Conservation (phyloP, 306 rosid species). For the Trichosanthes truncata region DNA sequence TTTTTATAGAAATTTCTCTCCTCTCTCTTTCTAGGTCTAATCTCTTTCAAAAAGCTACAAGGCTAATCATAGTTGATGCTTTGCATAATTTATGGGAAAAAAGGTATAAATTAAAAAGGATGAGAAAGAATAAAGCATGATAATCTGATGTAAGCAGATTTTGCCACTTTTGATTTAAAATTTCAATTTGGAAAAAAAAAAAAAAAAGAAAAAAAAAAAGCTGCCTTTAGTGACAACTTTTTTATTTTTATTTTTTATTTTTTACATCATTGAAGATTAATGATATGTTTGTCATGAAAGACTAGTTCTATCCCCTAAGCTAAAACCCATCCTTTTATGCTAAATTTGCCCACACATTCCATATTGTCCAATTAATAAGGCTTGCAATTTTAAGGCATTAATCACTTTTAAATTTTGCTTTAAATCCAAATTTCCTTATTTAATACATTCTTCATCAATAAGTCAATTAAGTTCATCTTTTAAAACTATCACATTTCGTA, state of each 20-base stretch:
- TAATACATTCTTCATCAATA: not conserved
- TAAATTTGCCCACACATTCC: not conserved
- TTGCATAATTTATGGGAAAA: not conserved
- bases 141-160: conserved; percentile 5
- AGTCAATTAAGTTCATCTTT: not conserved
- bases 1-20: not conserved
- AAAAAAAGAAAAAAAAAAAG: no score
- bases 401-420: not conserved
- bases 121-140: not conserved
- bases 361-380: not conserved
- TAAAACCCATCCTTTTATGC: conserved; percentile 1
- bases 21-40: not conserved
- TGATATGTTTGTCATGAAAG: not conserved
- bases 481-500: not conserved
- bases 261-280: not conserved
- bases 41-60: not conserved
- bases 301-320: not conserved
- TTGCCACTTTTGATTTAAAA: not conserved
- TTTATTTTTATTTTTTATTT: not conserved
- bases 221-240: not conserved
- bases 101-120: not conserved
- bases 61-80: not conserved
- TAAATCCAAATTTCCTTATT: not conserved
- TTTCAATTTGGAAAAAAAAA: not conserved
- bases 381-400: not conserved